phyloP scores from a whole-genome alignment of 2,329 filamentous ascomycete genomes.

The Colletotrichum siamense region DNA sequence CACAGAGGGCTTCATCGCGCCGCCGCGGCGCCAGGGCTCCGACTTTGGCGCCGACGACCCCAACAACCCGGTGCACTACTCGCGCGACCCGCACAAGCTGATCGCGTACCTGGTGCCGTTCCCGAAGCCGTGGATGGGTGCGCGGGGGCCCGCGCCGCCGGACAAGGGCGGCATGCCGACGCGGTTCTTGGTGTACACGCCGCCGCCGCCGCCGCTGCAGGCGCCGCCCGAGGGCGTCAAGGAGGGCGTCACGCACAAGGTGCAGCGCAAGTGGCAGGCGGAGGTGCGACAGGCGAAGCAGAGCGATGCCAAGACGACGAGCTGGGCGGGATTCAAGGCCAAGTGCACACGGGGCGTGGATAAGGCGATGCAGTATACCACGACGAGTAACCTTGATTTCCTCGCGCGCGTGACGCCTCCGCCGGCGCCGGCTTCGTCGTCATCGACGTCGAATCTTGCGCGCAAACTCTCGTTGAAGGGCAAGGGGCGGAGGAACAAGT shows the following conservation, averaged over 20 bases:
- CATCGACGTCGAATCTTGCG: neutral
- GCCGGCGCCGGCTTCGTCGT: neutral
- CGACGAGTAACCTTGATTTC: slow-evolving; percentile 15
- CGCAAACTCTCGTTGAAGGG: slow-evolving; percentile 1
- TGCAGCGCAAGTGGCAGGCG: slow-evolving; percentile 18
- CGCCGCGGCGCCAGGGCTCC: slow-evolving; percentile 1
- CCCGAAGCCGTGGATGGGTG: slow-evolving; percentile 13
- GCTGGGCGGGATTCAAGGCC: slow-evolving; percentile 16
- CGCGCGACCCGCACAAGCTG: slow-evolving; percentile 16
- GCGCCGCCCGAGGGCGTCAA: slow-evolving; percentile 16
- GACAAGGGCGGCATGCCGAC: neutral
- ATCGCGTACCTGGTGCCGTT: slow-evolving; percentile 19
- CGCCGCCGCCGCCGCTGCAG: slow-evolving; percentile 14
- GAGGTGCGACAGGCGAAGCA: slow-evolving; percentile 15
- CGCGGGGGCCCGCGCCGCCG: neutral
- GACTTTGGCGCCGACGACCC: slow-evolving; percentile 18
- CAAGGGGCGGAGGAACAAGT: slow-evolving; percentile 8
- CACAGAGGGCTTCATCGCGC: slow-evolving; percentile 6
- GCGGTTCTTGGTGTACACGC: slow-evolving; percentile 14
- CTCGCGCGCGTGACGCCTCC: slow-evolving; percentile 11
- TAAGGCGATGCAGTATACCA: slow-evolving; percentile 19
- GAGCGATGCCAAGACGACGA: slow-evolving; percentile 16
- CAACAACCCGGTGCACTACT: slow-evolving; percentile 15
- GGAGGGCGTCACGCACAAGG: slow-evolving; percentile 15
- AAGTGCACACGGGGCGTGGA: slow-evolving; percentile 14